These are phyloP conservation scores for Westerdykella sp. DNA, from an alignment of 2,329 filamentous ascomycete species.

Conservation along the genomic window DNA sequence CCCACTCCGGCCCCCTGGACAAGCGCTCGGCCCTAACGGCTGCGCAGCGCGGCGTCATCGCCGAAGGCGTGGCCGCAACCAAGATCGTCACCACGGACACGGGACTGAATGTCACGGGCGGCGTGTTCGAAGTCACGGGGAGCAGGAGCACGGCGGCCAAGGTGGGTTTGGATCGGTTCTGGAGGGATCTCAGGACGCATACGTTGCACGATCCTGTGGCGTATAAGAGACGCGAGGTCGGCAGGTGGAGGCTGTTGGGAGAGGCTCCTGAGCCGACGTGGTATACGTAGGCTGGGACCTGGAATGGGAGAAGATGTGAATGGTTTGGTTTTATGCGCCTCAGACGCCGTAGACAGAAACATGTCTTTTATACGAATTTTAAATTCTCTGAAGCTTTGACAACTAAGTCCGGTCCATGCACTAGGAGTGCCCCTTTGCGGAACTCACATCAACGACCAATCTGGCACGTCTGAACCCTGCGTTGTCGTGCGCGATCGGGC, in stretches of 20 bases:
- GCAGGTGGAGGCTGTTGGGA: slow-evolving; percentile 50
- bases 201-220: slow-evolving; percentile 61
- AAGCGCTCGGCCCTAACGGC: slow-evolving; percentile 45
- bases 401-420: too few relatives aligned
- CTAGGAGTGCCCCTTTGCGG: too few relatives aligned
- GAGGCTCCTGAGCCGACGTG: slow-evolving; percentile 55
- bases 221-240: slow-evolving; percentile 60
- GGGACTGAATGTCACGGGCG: slow-evolving; percentile 51
- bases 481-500: too few relatives aligned
- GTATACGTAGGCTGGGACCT: slow-evolving; percentile 47
- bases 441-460: too few relatives aligned
- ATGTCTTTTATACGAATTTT: too few relatives aligned
- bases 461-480: too few relatives aligned
- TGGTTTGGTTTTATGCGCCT: too few relatives aligned
- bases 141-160: slow-evolving; percentile 53
- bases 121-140: slow-evolving; percentile 60
- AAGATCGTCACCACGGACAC: slow-evolving; percentile 60
- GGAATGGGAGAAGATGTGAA: too few relatives aligned
- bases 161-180: slow-evolving; percentile 59
- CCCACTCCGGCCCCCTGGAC: slow-evolving; percentile 27
- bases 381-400: too few relatives aligned
- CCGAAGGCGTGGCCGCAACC: slow-evolving; percentile 56
- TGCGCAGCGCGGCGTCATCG: slow-evolving; percentile 52
- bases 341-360: too few relatives aligned
- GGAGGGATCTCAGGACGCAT: slow-evolving; percentile 61